Evolutionary conservation across 2,329 filamentous ascomycete genomes (phyloP).

Genomic region (Claviceps quebecensis): DNA sequence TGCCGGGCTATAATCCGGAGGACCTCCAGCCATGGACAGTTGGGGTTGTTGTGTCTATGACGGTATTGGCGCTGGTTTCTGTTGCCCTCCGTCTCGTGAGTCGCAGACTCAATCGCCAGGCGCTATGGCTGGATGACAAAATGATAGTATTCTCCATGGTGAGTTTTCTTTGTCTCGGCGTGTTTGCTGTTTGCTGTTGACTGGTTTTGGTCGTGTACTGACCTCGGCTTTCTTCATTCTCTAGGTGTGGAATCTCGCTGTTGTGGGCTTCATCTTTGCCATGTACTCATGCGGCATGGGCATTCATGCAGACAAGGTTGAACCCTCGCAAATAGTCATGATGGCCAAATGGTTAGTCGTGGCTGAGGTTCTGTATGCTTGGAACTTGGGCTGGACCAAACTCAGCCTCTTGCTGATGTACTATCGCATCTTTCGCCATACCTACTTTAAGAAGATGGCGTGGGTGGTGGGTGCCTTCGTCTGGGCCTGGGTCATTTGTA

Average conservation of each 20-base stretch:
- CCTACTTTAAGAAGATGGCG: slow-evolving; percentile 27
- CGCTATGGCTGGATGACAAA: slow-evolving; percentile 35
- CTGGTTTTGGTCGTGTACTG: not conserved
- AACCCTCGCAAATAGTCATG: slow-evolving; percentile 22
- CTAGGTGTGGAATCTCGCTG: slow-evolving; percentile 26
- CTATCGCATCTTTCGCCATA: slow-evolving; percentile 34
- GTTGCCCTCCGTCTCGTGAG: slow-evolving; percentile 26
- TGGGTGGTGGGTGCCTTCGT: slow-evolving; percentile 27
- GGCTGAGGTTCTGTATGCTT: slow-evolving; percentile 33
- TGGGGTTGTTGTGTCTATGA: slow-evolving; percentile 24
- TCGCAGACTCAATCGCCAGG: slow-evolving; percentile 25
- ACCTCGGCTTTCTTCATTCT: not conserved
- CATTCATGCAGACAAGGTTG: slow-evolving; percentile 27
- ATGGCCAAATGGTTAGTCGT: slow-evolving; percentile 33
- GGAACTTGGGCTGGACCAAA: slow-evolving; percentile 35
- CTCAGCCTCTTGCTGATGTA: slow-evolving; percentile 37
- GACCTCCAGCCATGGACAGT: slow-evolving; percentile 28
- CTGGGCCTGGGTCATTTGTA: slow-evolving; percentile 31
- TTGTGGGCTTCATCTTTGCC: slow-evolving; percentile 33
- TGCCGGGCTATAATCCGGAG: slow-evolving; percentile 13
- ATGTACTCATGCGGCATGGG: slow-evolving; percentile 34
- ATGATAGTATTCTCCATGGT: slow-evolving; percentile 35
- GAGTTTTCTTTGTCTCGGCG: slow-evolving; percentile 1
- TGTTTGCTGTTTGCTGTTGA: too few species aligned
- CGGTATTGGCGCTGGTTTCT: slow-evolving; percentile 23